Base-by-base conservation (phyloP, 441 rosid genomes). In the Daphne laureola region DNA sequence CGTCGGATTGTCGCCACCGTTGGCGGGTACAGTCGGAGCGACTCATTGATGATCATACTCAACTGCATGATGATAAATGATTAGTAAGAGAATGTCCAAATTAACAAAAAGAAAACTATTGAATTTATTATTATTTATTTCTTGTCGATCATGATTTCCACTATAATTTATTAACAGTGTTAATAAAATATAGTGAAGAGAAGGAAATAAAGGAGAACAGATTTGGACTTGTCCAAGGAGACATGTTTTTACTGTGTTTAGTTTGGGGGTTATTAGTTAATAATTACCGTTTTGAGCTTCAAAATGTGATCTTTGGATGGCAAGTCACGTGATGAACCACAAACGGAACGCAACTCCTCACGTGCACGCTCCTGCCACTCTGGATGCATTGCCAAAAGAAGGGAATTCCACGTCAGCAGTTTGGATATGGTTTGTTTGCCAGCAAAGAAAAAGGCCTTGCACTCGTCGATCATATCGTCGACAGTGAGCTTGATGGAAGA, bases 301-400 rank as follows among this genome's bases (percentile, higher is more conserved):
- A 67, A 77, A 70, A 92, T 68, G 67, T 92, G 80, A 75, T 92
- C 96, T 54, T 83, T 89, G 46, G 95, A 68, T 74, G 97, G 97
- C 49, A 76, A 64, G 71, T 75, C 96, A 84, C 92, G 92, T 81
- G 98, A 68, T 81, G 98, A 7, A 61, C 98, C 96, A 63, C 96
- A 89, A 71, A 92, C 96, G 78, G 73, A 73, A 23, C 81, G 72
- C 43, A 89, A 82, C 81, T 92, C 97, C 57, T 92, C 97, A 87
- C 99, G 99, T 87, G 98, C 98, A 68, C 67, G 82, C 73, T 63
- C 83, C 90, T 93, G 98, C 98, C 98, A 93, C 26, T 74, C 78
- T 48, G 96, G 95, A 86, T 93, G 98, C 98, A 85, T 93, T 16
- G 97, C 84, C 31, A 93, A 86, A 42, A 93, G 78, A 57, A 89